Percentiles rank a stretch among this genome's conserved stretches.
phyloP scores from a whole-genome alignment of 2,329 filamentous ascomycete species.

The Aureobasidium pullulans region DNA sequence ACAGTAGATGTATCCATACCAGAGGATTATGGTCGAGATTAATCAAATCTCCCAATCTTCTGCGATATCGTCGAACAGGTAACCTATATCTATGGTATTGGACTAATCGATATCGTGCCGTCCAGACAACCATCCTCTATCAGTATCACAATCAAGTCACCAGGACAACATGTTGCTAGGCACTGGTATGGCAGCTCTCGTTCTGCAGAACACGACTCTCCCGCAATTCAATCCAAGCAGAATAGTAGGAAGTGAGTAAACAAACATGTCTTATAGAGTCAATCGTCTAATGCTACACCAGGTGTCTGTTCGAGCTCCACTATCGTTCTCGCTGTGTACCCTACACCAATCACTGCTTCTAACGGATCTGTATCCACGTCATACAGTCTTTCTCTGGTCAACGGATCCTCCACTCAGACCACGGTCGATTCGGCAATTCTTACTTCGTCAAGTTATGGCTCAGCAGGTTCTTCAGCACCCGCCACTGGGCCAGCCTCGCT shows the following conservation, averaged over 20 bases:
- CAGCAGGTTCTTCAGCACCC: too few relatives aligned
- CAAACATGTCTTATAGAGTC: not conserved
- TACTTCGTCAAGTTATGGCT: too few relatives aligned
- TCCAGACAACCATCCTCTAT: not conserved
- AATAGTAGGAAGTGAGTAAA: not conserved
- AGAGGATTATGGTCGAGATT: not conserved
- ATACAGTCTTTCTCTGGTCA: not conserved
- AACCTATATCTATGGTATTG: slow-evolving; percentile 12
- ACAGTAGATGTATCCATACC: not conserved
- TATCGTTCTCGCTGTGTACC: not conserved
- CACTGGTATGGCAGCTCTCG: not conserved
- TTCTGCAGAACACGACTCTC: not conserved
- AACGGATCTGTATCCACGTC: not conserved
- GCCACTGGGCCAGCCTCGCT: too few relatives aligned
- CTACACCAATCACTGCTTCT: not conserved
- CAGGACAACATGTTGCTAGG: slow-evolving; percentile 1
- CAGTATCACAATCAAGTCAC: not conserved
- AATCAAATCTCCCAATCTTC: not conserved
- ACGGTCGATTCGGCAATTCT: too few relatives aligned
- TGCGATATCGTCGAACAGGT: not conserved
- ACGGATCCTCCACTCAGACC: too few relatives aligned
- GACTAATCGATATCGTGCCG: not conserved
- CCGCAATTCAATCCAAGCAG: not conserved
- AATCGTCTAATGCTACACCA: not conserved
- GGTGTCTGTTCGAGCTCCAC: not conserved